Base-by-base conservation (phyloP, 306 rosid genomes). In the Quercus alba region DNA sequence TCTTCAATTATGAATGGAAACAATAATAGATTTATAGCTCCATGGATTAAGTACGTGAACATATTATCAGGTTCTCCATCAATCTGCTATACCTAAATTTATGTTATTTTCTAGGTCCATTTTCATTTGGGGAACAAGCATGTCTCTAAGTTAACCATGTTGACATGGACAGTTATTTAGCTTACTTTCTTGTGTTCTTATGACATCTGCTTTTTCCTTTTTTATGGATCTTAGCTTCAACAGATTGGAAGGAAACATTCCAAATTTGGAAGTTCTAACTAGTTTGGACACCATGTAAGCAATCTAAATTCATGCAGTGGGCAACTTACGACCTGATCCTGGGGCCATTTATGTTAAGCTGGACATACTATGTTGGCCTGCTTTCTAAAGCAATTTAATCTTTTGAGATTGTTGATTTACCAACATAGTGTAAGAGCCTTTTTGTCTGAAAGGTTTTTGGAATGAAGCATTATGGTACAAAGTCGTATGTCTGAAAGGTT, bases 181-280 rank as follows among this genome's bases (percentile, higher is more conserved):
- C 2, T 6, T 64, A 64, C 17, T 14, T 15, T 17, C 31, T 64
- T 41, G 46, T 17, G 5, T 31, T 30, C 44, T 66, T 66, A 28
- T 28, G 7, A 64, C 71, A 17, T 64, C 13, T 31, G 20, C 10
- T 38, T 38, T 38, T 31, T 41, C 28, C 44, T 31, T 21, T 9
- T 21, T 57, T 44, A 82, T 76, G 23, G 85, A 82, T 78, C 79
- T 82, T 14, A 82, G 85, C 66, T 82, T 82, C 78, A 82, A 82
- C 72, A 77, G 72, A 66, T 44, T 82, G 67, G 75, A 73, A 73
- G 85, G 76, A 30, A 28, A 28, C 31, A 28, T 28, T 28, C 31
- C 31, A 28, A 28, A 28, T 28, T 28, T 28, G 31, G 31, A 28
- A 28, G 31, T 28, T 28, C 31, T 28, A 28, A 28, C 31, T 28